Conservation (phyloP, 179 eudicot genomes). For the Beta macrorhiza region DNA sequence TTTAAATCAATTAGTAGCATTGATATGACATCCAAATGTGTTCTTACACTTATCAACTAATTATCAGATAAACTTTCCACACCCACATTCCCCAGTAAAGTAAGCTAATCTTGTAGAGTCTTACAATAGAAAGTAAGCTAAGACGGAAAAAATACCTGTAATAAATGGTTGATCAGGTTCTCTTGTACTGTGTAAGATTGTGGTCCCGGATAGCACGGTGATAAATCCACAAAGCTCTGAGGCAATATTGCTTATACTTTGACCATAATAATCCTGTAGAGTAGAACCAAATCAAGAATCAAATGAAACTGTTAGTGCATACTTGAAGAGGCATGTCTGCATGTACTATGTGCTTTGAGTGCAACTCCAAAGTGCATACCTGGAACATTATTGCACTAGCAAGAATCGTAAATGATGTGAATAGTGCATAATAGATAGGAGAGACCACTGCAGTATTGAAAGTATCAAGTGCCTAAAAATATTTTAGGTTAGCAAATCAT, state of each 20-base stretch:
- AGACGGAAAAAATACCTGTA: constrained; percentile 41
- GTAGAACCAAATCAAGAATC: background rate
- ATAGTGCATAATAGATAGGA: constrained; percentile 86
- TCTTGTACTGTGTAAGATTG: constrained; percentile 76
- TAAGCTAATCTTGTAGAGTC: background rate
- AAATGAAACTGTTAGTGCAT: background rate
- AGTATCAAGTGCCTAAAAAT: constrained; percentile 71
- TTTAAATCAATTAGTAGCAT: background rate
- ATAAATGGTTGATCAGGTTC: constrained; percentile 62
- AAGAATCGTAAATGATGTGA: constrained; percentile 82
- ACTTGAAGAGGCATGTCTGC: background rate
- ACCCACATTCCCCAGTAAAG: background rate
- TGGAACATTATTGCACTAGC: constrained; percentile 94
- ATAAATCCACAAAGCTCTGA: constrained; percentile 88
- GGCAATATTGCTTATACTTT: constrained; percentile 68
- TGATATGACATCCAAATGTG: background rate
- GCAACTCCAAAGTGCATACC: constrained; percentile 37
- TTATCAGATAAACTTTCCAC: constrained; percentile 8
- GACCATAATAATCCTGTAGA: constrained; percentile 85
- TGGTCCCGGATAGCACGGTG: constrained; percentile 82
- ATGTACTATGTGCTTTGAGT: background rate
- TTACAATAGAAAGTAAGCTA: background rate
- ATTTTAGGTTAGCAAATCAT: constrained; percentile 8
- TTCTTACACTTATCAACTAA: background rate
- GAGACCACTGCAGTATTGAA: constrained; percentile 76